Evolutionary conservation across 2,329 filamentous ascomycete genomes (phyloP).

Genomic region (Pestalotiopsis sp.): DNA sequence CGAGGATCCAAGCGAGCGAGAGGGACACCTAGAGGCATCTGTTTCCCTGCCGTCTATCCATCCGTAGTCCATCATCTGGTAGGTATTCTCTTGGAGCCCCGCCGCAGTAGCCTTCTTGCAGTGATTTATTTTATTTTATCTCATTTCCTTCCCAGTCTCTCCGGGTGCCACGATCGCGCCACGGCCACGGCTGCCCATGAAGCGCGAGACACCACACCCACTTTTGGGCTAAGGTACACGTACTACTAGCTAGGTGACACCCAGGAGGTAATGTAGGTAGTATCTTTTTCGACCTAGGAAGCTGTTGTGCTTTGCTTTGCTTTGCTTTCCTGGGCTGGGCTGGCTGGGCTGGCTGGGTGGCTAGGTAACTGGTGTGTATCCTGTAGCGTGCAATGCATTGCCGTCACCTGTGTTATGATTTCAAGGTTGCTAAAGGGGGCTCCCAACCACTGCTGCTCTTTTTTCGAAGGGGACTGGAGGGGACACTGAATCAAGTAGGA

Average conservation of each 20-base stretch:
- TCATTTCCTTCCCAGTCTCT: background rate
- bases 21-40: background rate
- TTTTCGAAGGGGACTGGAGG: too few relatives aligned
- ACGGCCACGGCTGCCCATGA: background rate
- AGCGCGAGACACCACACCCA: background rate
- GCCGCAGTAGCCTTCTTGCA: background rate
- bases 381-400: too few relatives aligned
- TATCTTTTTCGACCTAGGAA: too few relatives aligned
- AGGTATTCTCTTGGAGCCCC: background rate
- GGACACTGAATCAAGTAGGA: too few relatives aligned
- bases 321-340: too few relatives aligned
- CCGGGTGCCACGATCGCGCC: background rate
- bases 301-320: too few relatives aligned
- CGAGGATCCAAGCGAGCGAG: too few relatives aligned
- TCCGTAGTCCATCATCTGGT: background rate
- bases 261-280: background rate
- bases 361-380: too few relatives aligned
- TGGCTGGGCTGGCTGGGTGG: too few relatives aligned
- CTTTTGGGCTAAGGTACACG: background rate
- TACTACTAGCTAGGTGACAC: background rate
- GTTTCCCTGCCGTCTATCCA: background rate
- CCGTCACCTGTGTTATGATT: too few relatives aligned
- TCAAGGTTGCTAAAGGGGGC: too few relatives aligned
- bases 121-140: background rate
- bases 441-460: too few relatives aligned